These are phyloP conservation scores for Pilasporangium apinafurcum DNA, from an alignment of 352 stramenopile genomes.

Conservation along the genomic window DNA sequence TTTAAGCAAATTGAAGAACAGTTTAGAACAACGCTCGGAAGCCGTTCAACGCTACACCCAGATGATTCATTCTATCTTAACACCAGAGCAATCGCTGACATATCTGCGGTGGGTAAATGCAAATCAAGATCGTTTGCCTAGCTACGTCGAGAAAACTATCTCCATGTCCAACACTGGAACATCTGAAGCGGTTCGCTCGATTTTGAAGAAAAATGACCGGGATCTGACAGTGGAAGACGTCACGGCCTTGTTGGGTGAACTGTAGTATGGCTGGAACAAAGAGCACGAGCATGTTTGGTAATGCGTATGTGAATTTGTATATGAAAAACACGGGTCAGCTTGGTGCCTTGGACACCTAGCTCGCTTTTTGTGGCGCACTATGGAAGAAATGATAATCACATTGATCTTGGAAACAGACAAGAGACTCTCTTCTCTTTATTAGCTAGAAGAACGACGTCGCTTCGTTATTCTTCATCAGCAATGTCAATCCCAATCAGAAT, in stretches of 20 bases:
- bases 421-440: too few species aligned
- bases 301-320: too few species aligned
- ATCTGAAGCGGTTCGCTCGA: constrained; percentile 63
- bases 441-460: too few species aligned
- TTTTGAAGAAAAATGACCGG: constrained; percentile 80
- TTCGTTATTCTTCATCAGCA: too few species aligned
- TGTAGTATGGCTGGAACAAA: too few species aligned
- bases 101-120: constrained; percentile 80
- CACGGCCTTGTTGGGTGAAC: constrained; percentile 60
- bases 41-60: constrained; percentile 76
- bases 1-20: constrained; percentile 86
- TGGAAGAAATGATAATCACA: too few species aligned
- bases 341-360: too few species aligned
- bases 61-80: constrained; percentile 81
- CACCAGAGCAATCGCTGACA: constrained; percentile 76
- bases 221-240: constrained; percentile 85
- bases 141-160: constrained; percentile 58
- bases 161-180: constrained; percentile 39
- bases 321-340: too few species aligned
- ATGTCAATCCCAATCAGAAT: too few species aligned
- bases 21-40: constrained; percentile 69
- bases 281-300: too few species aligned
- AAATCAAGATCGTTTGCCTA: constrained; percentile 64
- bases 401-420: too few species aligned
- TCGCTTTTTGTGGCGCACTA: too few species aligned